These are phyloP conservation scores for Hyaloperonospora brassicae DNA, from an alignment of 352 stramenopile species.

Conservation along the genomic window DNA sequence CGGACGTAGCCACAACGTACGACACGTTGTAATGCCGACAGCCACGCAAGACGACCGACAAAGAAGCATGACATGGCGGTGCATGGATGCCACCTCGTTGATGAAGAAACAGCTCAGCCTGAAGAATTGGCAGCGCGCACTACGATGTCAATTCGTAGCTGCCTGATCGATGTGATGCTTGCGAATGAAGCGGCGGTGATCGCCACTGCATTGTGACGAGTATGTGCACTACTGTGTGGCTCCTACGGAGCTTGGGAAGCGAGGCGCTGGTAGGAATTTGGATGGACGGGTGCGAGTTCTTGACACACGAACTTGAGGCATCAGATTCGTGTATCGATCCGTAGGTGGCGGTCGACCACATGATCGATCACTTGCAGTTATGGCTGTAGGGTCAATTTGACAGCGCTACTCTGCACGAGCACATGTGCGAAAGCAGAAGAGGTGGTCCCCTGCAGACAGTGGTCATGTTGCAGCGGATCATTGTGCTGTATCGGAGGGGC, in stretches of 20 bases:
- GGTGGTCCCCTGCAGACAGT: conserved; percentile 47
- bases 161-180: conserved; percentile 24
- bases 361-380: conserved; percentile 24
- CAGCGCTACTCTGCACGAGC: conserved; percentile 37
- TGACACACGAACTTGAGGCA: conserved; percentile 25
- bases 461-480: conserved; percentile 53
- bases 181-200: conserved; percentile 20
- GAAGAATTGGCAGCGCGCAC: conserved; percentile 5
- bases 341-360: conserved; percentile 19
- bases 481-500: conserved; percentile 54
- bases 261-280: conserved; percentile 32
- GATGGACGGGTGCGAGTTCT: conserved; percentile 21
- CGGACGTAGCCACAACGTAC: not conserved
- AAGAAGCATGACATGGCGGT: no score
- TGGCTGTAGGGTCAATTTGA: conserved; percentile 8
- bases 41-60: no score
- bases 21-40: no score
- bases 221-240: conserved; percentile 13
- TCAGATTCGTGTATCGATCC: conserved; percentile 23
- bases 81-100: no score
- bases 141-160: conserved; percentile 32
- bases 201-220: conserved; percentile 26
- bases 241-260: not conserved
- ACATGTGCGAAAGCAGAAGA: conserved; percentile 51
- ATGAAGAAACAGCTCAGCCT: no score